Conservation (phyloP, 1,284 basidiomycete genomes). For the Cerioporus squamosus region DNA sequence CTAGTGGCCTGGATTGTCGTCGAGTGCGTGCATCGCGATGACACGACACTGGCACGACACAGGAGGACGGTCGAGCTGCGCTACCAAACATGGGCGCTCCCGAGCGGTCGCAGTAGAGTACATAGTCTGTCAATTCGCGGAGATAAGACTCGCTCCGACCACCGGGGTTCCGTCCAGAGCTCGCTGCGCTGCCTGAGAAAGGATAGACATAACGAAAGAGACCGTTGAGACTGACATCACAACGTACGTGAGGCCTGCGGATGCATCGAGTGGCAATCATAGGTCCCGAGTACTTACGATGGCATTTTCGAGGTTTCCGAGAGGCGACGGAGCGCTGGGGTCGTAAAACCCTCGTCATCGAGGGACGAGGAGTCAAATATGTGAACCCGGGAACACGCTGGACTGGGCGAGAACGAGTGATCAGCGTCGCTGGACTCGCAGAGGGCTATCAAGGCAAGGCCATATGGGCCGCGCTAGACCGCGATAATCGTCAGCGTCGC, state of each 20-base stretch:
- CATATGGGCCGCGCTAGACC: conserved; percentile 13
- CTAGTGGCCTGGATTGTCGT: no score
- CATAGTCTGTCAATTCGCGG: no score
- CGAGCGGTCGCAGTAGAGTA: no score
- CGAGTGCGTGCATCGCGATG: no score
- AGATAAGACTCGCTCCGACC: no score
- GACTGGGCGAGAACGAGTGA: conserved; percentile 23
- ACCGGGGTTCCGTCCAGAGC: neutral
- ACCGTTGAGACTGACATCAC: neutral
- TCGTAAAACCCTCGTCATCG: neutral
- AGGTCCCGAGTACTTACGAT: no score
- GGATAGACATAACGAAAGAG: neutral
- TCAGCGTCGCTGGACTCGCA: conserved; percentile 9
- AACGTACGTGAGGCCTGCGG: neutral
- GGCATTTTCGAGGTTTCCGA: neutral
- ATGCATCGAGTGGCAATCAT: neutral
- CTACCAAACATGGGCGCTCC: no score
- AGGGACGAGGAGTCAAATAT: neutral
- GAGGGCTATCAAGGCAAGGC: conserved; percentile 17
- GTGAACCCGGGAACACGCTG: conserved; percentile 11
- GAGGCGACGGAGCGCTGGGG: neutral
- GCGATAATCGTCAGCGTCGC: conserved; percentile 3
- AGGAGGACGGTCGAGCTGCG: no score
- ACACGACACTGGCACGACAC: no score
- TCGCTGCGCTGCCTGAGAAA: neutral